Conservation (phyloP, 2,329 filamentous ascomycete species). For the Penicillium sp. region DNA sequence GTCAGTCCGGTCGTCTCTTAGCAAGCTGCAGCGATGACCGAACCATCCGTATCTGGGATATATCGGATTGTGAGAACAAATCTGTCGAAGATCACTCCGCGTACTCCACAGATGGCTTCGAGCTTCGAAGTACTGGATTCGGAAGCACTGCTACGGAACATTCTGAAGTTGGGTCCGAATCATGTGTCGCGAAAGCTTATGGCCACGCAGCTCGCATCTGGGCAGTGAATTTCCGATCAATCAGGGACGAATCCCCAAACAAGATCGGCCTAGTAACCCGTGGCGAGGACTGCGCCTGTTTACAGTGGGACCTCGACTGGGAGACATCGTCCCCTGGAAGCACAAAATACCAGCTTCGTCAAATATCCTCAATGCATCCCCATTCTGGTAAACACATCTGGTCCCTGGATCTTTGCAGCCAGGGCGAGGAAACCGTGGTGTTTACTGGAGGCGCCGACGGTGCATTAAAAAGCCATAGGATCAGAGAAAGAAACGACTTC, state of each 20-base stretch:
- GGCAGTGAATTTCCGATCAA: slow-evolving; percentile 71
- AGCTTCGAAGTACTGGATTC: slow-evolving; percentile 66
- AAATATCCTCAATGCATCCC: slow-evolving; percentile 62
- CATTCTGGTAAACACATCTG: slow-evolving; percentile 92
- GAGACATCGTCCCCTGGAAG: slow-evolving; percentile 15
- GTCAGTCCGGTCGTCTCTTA: slow-evolving; percentile 63
- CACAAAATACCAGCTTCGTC: slow-evolving; percentile 28
- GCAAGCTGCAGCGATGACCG: slow-evolving; percentile 95
- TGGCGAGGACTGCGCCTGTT: slow-evolving; percentile 80
- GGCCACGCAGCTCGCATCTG: slow-evolving; percentile 90
- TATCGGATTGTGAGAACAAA: slow-evolving; percentile 59
- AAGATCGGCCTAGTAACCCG: slow-evolving; percentile 70
- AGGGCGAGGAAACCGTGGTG: slow-evolving; percentile 48
- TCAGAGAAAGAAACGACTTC: slow-evolving; percentile 18
- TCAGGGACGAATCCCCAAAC: slow-evolving; percentile 23
- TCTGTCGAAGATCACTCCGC: slow-evolving; percentile 36
- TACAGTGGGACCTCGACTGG: slow-evolving; percentile 69
- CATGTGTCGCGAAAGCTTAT: slow-evolving; percentile 73
- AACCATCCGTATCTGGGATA: slow-evolving; percentile 85
- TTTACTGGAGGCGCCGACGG: slow-evolving; percentile 88
- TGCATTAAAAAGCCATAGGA: slow-evolving; percentile 50
- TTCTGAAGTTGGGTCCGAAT: slow-evolving; percentile 43
- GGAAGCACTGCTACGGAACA: slow-evolving; percentile 46
- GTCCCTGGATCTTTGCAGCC: slow-evolving; percentile 61
- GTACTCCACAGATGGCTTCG: slow-evolving; percentile 42